Evolutionary conservation across 148 eudicot genomes (phyloP), one percentile per base, ranked within the genome.

Genomic region (Amaranthus palmeri): DNA sequence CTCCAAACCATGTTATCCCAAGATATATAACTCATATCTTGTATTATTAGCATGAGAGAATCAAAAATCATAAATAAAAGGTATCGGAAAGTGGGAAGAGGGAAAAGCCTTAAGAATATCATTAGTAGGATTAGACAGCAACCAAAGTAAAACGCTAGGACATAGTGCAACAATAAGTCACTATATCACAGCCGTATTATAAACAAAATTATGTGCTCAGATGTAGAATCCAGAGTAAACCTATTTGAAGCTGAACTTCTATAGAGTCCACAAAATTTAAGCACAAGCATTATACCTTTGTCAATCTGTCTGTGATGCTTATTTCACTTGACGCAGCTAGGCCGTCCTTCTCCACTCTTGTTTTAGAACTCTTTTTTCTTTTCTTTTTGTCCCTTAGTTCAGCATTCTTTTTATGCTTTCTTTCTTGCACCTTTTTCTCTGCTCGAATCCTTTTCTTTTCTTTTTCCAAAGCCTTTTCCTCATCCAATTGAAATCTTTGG

Each of bases 301-400:
- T 76, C 70, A 88, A 78, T 70, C 76, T 84, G 71, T 80, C 85
- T 69, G 77, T 83, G 70, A 83, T 84, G 76, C 80, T 83, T 61
- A 71, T 61, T 69, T 80, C 85, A 25, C 79, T 82, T 79, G 77
- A 17, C 84, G 70, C 63, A 65, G 74, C 45, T 72, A 61, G 44
- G 49, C 69, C 67, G 64, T 78, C 79, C 68, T 84, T 77, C 71
- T 78, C 64, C 54, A 81, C 36, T 62, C 54, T 79, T 10, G 18
- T 50, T 74, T 70, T 70, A 44, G 53, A 14, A 42, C 74, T 65
- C 52, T 25, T 59, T 70, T 62, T 77, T 76, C 56, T 66, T 76
- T 59, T 71, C 58, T 78, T 61, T 69, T 68, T 73, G 44, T 69
- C 54, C 72, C 54, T 69, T 44, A 14, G 61, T 68, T 48, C 65